Conservation (phyloP, 805 yeast species). For the Wickerhamiella kurtzmanii region DNA sequence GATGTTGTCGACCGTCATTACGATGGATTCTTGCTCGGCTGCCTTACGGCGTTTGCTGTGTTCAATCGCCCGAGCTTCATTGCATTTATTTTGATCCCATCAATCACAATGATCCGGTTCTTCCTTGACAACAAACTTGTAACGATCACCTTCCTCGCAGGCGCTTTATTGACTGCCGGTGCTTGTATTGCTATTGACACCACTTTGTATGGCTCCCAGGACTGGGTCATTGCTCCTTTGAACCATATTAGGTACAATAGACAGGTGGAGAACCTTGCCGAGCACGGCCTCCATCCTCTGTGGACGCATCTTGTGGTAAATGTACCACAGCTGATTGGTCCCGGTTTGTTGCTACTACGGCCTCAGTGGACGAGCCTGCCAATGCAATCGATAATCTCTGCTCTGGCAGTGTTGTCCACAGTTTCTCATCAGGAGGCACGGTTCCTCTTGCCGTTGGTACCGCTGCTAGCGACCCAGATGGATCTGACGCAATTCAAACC, state of each 20-base stretch:
- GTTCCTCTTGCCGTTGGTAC: conserved; percentile 66
- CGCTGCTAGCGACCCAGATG: conserved; percentile 49
- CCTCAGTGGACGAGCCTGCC: conserved; percentile 40
- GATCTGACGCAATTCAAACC: conserved; percentile 18
- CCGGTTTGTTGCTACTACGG: conserved; percentile 40
- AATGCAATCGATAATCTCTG: conserved; percentile 48
- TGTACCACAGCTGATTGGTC: conserved; percentile 73
- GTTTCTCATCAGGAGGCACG: conserved; percentile 93
- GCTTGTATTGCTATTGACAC: conserved; percentile 46
- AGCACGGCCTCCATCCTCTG: conserved; percentile 74
- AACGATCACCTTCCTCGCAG: conserved; percentile 22
- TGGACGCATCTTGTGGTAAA: conserved; percentile 65
- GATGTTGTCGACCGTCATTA: conserved; percentile 21
- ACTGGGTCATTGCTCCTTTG: conserved; percentile 50
- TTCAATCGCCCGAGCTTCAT: conserved; percentile 80
- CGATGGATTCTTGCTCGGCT: conserved; percentile 36
- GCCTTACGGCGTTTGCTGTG: conserved; percentile 46
- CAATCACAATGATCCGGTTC: conserved; percentile 33
- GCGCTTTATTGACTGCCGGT: conserved; percentile 28
- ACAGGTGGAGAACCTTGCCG: conserved; percentile 40
- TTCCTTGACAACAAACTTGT: conserved; percentile 27
- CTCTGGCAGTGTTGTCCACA: conserved; percentile 45
- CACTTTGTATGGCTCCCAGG: conserved; percentile 21
- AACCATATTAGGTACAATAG: conserved; percentile 68
- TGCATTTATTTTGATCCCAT: conserved; percentile 59